Base-by-base conservation (phyloP, 768 basidiomycete genomes). In the Kwoniella dendrophila region DNA sequence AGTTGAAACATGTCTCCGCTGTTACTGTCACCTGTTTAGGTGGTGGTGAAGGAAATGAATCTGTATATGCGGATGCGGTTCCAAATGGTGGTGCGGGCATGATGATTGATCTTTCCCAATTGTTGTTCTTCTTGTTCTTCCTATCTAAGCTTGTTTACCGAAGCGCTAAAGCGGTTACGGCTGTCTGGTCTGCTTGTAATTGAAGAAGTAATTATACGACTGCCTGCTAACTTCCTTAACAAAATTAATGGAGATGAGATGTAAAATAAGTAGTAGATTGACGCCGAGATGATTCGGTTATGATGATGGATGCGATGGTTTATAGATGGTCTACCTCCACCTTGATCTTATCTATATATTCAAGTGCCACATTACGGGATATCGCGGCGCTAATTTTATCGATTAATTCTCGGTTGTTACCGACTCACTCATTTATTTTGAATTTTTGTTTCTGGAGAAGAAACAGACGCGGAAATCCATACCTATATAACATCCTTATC, bases 1-100 rank as follows among this genome's bases (percentile, higher is more conserved):
- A 66, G 54, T 78, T 73, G 67, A 73, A 78, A 59, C 77, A 78
- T 56, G 75, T 77, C 58, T 74, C 74, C 4, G 74, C 64, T 24
- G 70, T 59, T 22, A 78, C 70, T 14, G 74, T 73, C 2, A 78
- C 64, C 38, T 73, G 59, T 22, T 56, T 36, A 5, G 75, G 74
- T 27, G 74, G 74, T 12, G 75, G 69, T 3, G 69, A 32, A 18
- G 74, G 74, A 48, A 78, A 76, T 1, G 75, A 71, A 56, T 78
- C 76, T 48, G 68, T 69, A 48, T 78, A 78, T 3, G 77, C 77
- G 22, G 72, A 74, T 12, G 71, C 70, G 18, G 75, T 68, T 10
- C 77, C 77, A 45, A 75, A 75, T 16, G 73, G 73, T 41, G 69
- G 73, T 20, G 65, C 64, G 16, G 65, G 63, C 73, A 74, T 72